A percentile compares a stretch with the other conserved stretches of the same genome.
Evolutionary conservation across 345 rosid species (phyloP).

Genomic region (Lenwebbia sp.): DNA sequence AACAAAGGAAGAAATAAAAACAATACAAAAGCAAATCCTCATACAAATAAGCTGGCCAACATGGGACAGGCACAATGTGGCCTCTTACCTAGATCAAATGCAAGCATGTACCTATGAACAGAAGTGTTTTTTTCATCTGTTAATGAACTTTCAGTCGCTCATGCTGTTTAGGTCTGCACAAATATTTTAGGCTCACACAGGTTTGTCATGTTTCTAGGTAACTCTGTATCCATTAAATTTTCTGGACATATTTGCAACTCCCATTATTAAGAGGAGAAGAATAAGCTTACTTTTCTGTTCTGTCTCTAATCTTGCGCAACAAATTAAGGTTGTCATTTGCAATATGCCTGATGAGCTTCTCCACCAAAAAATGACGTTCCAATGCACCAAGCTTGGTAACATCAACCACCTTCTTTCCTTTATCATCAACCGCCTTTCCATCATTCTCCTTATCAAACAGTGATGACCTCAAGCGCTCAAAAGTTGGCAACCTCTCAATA

Average conservation of each 20-base stretch:
- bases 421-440: background rate
- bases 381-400: conserved; percentile 44
- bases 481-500: conserved; percentile 61
- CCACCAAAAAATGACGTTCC: conserved; percentile 45
- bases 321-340: conserved; percentile 56
- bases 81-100: background rate
- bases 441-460: conserved; percentile 17
- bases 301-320: conserved; percentile 29
- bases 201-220: background rate
- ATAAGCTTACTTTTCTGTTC: conserved; percentile 41
- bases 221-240: background rate
- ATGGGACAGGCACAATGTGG: background rate
- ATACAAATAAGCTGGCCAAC: background rate
- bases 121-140: background rate
- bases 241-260: background rate
- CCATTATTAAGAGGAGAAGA: background rate
- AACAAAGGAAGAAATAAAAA: background rate
- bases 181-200: background rate
- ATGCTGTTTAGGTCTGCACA: background rate
- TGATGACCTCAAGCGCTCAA: conserved; percentile 38
- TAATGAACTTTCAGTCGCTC: background rate
- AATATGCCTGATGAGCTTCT: conserved; percentile 56
- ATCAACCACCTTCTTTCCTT: conserved; percentile 30
- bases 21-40: background rate
- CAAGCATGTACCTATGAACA: background rate